Evolutionary conservation across 139 green algal species (phyloP), one percentile per base, ranked within the genome.

Genomic region (Pedinophyceae sp.): DNA sequence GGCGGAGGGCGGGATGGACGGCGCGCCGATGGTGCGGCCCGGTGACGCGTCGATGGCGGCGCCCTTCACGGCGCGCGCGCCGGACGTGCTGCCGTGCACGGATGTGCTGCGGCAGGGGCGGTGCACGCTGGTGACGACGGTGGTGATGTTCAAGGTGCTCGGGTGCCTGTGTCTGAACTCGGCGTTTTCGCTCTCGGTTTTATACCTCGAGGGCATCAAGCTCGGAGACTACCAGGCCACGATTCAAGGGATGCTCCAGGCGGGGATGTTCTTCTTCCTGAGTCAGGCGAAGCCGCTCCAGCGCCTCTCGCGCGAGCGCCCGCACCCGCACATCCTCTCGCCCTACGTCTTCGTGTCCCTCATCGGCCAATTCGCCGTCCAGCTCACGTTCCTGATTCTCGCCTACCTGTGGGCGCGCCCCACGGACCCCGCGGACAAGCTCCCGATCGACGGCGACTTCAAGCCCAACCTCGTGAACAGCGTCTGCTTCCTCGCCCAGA

Each of bases 121-220:
- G 48, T 82, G 74, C 72, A 94, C 87, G 20, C 69, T 96, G 48
- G 85, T 95, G n/a, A 88, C 83, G 5, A 93, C 82, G 10, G 62
- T 85, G 19, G 67, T 97, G 82, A 98, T 98, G 90, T 98, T 98
- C 75, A 98, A 98, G 74, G 96, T 98, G 68, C 74, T 98, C 65
- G 90, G 90, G 15, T 76, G 97, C 48, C 78, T 95, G 58, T 96
- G 83, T 72, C 81, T 98, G 2, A 81, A 72, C 49, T 89, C 74
- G 5, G 90, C 90, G 23, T 98, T 94, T 70, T 72, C 77, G 15
- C 70, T 98, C 13, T 80, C 57, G 5, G 89, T 98, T 47, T 77
- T 94, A 69, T 94, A 94, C 69, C 66, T 98, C 18, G 69, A 92
- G 43, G 74, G 68, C 10, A 64, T 78, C n/a, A 76, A 76, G 47